Evolutionary conservation across 495 filamentous ascomycete genomes (phyloP), one percentile per base, ranked within the genome.

Genomic region (Clavariopsis aquatica): DNA sequence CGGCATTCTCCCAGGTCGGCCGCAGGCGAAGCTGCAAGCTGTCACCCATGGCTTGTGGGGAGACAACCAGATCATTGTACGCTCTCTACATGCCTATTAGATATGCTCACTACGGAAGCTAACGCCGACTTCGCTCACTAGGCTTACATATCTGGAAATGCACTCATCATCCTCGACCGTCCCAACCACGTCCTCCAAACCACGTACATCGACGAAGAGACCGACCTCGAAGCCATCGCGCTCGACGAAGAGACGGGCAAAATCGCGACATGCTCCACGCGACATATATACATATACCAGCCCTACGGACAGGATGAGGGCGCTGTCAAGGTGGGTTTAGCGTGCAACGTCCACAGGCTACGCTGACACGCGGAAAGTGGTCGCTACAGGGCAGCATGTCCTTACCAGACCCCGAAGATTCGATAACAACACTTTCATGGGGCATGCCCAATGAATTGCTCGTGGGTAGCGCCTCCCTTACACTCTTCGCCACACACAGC

Each of bases 61-160:
- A 71, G 84, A 83, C 65, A 81, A 84, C 69, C 88, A 90, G 59
- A 80, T 96, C 65, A 87, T 94, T 74, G 93, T 96, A 79, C 74
- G 83, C 49, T 1, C 10, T 53, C 26, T 71, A 28, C 26, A 43
- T 17, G 9, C 36, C 27, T 10, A 29, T 20, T 0, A n/a, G 41
- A 7, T 22, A 23, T 49, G 31, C 6, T 19, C 5, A 13, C 7
- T n/a, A 62, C 22, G 24, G 15, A 47, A 65, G 63, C 52, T 47
- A 49, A 56, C 29, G 23, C 31, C 4, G 7, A 62, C 60, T 45
- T 60, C 54, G 52, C 49, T 43, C 61, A 49, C 60, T n/a, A 96
- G 91, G 85, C 84, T 63, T 98, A 97, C 76, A 89, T 97, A 61
- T 92, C 89, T 62, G 93, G 94, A 64, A 89, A 87, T 75, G 89